Evolutionary conservation across 2,329 filamentous ascomycete genomes (phyloP), one percentile per base, ranked within the genome.

Genomic region (Nigrograna mackinnonii): DNA sequence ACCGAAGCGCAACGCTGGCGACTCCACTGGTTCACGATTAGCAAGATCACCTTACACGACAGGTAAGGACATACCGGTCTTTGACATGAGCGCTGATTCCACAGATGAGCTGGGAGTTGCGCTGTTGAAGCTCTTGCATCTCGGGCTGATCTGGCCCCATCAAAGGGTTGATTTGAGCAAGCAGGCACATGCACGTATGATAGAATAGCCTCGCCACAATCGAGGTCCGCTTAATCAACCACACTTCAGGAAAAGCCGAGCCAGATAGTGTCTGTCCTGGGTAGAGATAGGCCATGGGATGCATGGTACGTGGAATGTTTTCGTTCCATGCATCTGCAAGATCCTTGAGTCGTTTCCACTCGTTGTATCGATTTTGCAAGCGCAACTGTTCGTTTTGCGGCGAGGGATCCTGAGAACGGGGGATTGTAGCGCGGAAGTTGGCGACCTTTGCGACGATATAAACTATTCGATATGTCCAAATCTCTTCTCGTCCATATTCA

Each of bases 391-490:
- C 81, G 31, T 83, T 82, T 43, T 82, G 79, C 5, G 80, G 75
- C 32, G 79, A 80, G 2, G 77, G 66, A 32, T 84, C 79, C 43
- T 83, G 78, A 44, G 81, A 81, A 14, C 79, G 76, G 2, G 84
- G 80, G 20, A 84, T 82, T 13, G 80, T 82, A 12, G 88, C 86
- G 28, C 89, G 83, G 65, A 95, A 95, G 68, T 95, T 94, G 52
- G 86, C 83, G 36, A 95, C 83, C 64, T 91, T 95, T 35, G 88
- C 91, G 36, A 95, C 79, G 50, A 96, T 86, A 69, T 91, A 96
- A 28, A 96, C 76, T 49, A 96, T 95, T 20, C 89, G 83, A 60
- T 95, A 87, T 14, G 91, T 87, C 91, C 92, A 96, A 7, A 86
- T 63, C 58, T 95, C 89, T 66, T 96, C 90, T 26, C 82, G 77